phyloP scores from a whole-genome alignment of 306 rosid genomes.

The Arachis hypogaea region DNA sequence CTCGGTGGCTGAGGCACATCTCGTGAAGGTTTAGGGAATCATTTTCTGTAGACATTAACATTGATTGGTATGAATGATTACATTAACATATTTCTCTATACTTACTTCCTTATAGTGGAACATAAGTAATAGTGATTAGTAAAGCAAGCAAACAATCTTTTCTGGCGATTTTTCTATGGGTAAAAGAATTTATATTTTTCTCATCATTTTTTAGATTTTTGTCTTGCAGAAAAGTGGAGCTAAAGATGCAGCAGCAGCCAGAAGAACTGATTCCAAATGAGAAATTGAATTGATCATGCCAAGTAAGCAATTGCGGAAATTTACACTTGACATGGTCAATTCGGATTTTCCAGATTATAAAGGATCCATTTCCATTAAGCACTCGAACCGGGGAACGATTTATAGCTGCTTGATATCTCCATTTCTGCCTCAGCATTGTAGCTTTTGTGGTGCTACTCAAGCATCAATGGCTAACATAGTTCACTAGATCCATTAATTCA shows the following conservation, averaged over 20 bases:
- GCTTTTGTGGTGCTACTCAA: conserved; percentile 34
- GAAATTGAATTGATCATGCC: too few species aligned
- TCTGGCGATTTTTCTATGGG: conserved; percentile 28
- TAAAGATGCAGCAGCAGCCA: conserved; percentile 33
- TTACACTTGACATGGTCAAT: too few species aligned
- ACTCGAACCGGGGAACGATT: too few species aligned
- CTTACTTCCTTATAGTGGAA: not conserved
- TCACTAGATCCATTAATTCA: conserved; percentile 20
- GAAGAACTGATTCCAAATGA: conserved; percentile 35
- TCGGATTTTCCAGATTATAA: too few species aligned
- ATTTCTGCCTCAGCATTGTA: conserved; percentile 39
- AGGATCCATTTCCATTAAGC: too few species aligned
- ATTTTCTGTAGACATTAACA: conserved; percentile 40
- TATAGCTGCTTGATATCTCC: conserved; percentile 26
- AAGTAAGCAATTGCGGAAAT: too few species aligned
- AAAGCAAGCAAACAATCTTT: conserved; percentile 22
- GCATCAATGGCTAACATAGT: conserved; percentile 36
- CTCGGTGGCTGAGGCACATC: conserved; percentile 73
- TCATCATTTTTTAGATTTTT: conserved; percentile 40
- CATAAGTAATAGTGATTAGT: conserved; percentile 39
- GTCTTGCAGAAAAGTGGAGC: conserved; percentile 42
- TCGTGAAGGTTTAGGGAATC: conserved; percentile 66
- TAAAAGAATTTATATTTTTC: conserved; percentile 20
- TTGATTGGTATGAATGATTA: conserved; percentile 56
- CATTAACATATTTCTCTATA: conserved; percentile 36